Percentiles rank a stretch among this genome's conserved stretches.
Conservation (phyloP, 2,329 filamentous ascomycete species). For the Mycogone perniciosa region DNA sequence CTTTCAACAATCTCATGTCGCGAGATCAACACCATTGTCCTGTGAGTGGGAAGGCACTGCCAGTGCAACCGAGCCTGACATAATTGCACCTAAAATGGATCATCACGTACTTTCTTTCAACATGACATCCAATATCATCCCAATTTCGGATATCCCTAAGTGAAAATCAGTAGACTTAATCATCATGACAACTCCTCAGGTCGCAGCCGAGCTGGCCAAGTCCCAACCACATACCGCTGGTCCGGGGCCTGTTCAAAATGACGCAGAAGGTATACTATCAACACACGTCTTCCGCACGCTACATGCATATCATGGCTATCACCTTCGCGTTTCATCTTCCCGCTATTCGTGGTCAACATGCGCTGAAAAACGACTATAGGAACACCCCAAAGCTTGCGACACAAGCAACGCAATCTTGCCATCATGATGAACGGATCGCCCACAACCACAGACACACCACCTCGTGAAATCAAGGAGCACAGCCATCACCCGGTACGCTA, state of each 20-base stretch:
- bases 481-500: neutral
- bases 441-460: neutral
- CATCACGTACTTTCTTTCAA: too few species aligned
- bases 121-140: too few species aligned
- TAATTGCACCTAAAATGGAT: too few species aligned
- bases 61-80: neutral
- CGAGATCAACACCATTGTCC: neutral
- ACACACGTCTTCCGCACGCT: neutral
- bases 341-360: too few species aligned
- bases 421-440: slow-evolving; percentile 12
- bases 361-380: neutral
- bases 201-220: neutral
- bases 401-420: slow-evolving; percentile 21
- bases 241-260: neutral
- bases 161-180: too few species aligned
- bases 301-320: too few species aligned
- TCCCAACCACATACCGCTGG: neutral
- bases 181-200: neutral
- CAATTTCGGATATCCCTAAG: too few species aligned
- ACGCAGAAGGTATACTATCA: neutral
- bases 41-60: neutral
- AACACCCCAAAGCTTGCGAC: slow-evolving; percentile 20
- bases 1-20: neutral
- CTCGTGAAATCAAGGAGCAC: neutral
- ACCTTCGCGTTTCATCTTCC: too few species aligned